Evolutionary conservation across 768 basidiomycete genomes (phyloP), one percentile per base, ranked within the genome.

Genomic region (Boletales sp.): DNA sequence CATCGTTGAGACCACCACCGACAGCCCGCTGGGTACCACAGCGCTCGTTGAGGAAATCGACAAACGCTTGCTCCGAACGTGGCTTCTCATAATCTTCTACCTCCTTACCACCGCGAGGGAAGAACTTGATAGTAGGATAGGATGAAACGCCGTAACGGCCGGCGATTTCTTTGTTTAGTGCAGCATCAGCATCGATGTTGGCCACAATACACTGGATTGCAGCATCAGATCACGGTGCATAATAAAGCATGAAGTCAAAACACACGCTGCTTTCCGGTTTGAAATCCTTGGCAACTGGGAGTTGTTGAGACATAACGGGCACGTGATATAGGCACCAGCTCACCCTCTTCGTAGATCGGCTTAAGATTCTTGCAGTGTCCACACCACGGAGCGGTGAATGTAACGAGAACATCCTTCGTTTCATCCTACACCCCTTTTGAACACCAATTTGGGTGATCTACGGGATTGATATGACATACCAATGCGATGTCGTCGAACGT

Each of bases 61-160:
- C 80, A 56, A 98, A 84, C 31, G 82, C 92, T 15, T 75, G 76
- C 63, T 93, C 90, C 2, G 77, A 73, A 49, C 95, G 81, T 34
- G 75, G 82, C 19, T 81, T 81, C 11, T 82, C 74, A 67, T 97
- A 99, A 28, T 70, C 72, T 43, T 84, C 72, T 11, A 81, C 78
- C 51, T 79, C 77, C 61, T 82, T 83, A 59, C 76, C 74, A 55
- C 76, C 82, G 57, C 84, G 85, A 56, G 89, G 78, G 83, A 93
- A 96, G 77, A 94, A 94, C 69, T 92, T 94, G 75, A 99, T 82
- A 17, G 94, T 98, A 0, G 96, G 96, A 82, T 83, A 99, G 51
- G 85, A 81, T 17, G 68, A 61, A 49, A 99, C 80, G 6, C 75
- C 87, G 61, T 94, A 94, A 64, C 82, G 80, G 34, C 65, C 55